phyloP scores from a whole-genome alignment of 345 rosid species.

The Lepidium africanum region DNA sequence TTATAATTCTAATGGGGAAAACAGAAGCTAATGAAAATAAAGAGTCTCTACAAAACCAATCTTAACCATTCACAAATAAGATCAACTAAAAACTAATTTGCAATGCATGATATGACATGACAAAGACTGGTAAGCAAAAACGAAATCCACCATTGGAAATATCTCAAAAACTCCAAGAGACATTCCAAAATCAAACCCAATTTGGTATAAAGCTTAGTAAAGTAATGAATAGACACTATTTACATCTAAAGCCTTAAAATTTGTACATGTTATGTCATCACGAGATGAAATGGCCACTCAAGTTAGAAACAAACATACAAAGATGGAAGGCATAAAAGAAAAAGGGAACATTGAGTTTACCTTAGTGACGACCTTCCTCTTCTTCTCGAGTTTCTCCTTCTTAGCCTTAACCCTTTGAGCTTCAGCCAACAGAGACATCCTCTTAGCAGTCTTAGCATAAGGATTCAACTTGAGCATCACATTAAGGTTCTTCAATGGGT shows the following conservation, averaged over 20 bases:
- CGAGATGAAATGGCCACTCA: background rate
- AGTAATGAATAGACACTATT: background rate
- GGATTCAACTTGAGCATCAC: conserved; percentile 83
- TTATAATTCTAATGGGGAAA: background rate
- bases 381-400: conserved; percentile 96
- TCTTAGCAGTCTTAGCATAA: conserved; percentile 90
- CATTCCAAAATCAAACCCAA: background rate
- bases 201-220: background rate
- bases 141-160: background rate
- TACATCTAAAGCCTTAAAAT: background rate
- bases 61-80: background rate
- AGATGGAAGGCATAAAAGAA: background rate
- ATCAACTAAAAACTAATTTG: background rate
- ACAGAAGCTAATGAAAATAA: background rate
- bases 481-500: conserved; percentile 83
- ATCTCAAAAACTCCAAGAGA: background rate
- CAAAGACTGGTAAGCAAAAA: background rate
- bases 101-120: background rate
- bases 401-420: conserved; percentile 82
- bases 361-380: conserved; percentile 67
- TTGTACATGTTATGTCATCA: background rate
- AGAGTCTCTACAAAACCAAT: background rate
- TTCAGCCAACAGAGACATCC: conserved; percentile 93
- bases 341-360: conserved; percentile 26
- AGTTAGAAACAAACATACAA: background rate